Percentiles rank a stretch among this genome's conserved stretches.
Conservation (phyloP, 2,329 filamentous ascomycete species). For the Cercospora brassicicola region DNA sequence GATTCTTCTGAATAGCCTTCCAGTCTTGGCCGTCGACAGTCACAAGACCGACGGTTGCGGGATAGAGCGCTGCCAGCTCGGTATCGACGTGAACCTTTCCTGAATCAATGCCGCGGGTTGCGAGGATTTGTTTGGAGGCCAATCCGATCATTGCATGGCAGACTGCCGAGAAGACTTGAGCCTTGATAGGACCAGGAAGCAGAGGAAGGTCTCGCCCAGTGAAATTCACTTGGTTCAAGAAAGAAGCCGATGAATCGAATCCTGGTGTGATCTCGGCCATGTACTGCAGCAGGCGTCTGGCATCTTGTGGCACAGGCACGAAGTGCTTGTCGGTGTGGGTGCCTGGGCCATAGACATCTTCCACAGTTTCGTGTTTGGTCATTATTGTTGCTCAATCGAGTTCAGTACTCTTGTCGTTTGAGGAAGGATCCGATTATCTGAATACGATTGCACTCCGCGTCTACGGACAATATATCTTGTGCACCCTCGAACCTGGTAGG, state of each 20-base stretch:
- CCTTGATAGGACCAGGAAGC: constrained; percentile 49
- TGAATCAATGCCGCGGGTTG: constrained; percentile 30
- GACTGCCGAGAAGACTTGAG: constrained; percentile 45
- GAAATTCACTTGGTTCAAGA: constrained; percentile 43
- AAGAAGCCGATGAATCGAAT: constrained; percentile 41
- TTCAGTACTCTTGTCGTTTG: neutral
- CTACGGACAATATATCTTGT: neutral
- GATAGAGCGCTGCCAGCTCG: constrained; percentile 50
- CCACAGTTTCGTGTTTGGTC: constrained; percentile 19
- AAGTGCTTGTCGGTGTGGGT: constrained; percentile 44
- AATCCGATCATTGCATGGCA: constrained; percentile 49
- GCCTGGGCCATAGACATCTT: constrained; percentile 43
- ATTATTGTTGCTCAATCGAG: neutral
- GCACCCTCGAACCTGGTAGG: neutral
- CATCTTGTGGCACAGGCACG: constrained; percentile 43
- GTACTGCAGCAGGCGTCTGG: constrained; percentile 42
- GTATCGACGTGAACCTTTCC: constrained; percentile 48
- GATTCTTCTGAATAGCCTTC: constrained; percentile 34
- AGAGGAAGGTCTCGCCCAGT: constrained; percentile 44
- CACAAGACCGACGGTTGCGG: constrained; percentile 44
- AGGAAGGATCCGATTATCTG: neutral
- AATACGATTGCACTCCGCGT: neutral
- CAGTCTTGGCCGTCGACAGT: constrained; percentile 44
- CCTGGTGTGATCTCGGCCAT: constrained; percentile 44
- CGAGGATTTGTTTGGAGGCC: constrained; percentile 45